phyloP scores from a whole-genome alignment of 169 alveolate species.

The Nephromyces sp. region DNA sequence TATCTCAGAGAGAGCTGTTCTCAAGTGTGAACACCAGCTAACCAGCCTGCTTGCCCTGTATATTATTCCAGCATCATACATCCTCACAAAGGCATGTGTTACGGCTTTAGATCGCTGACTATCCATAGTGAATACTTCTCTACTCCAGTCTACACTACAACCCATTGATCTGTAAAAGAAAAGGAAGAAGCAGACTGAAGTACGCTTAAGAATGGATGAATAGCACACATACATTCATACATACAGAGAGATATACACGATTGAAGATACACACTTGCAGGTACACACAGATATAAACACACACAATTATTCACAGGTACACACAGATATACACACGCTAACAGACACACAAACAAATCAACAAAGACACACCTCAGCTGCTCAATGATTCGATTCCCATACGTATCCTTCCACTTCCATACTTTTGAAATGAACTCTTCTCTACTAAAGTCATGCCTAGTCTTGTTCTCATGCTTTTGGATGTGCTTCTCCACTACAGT shows the following conservation, averaged over 20 bases:
- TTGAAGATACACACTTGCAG: background rate
- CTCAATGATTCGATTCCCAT: constrained; percentile 81
- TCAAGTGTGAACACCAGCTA: constrained; percentile 93
- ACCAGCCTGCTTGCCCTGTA: constrained; percentile 78
- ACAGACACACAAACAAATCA: background rate
- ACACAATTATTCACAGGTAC: background rate
- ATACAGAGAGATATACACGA: constrained; percentile 8
- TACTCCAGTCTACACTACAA: constrained; percentile 93
- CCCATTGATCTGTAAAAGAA: constrained; percentile 52
- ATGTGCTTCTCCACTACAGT: constrained; percentile 92
- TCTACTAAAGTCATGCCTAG: constrained; percentile 92
- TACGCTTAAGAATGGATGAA: background rate
- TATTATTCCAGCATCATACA: constrained; percentile 40
- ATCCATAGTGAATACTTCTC: constrained; percentile 95
- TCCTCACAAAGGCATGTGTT: constrained; percentile 79
- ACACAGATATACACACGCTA: background rate
- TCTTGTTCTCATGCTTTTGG: constrained; percentile 77
- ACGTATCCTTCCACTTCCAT: constrained; percentile 96
- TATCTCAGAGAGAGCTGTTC: constrained; percentile 96
- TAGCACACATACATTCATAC: background rate
- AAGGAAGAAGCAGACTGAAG: background rate
- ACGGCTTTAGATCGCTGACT: constrained; percentile 83
- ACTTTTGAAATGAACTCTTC: constrained; percentile 85
- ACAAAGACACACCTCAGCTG: constrained; percentile 60
- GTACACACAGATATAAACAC: background rate